These are phyloP conservation scores for Apiospora phragmitis DNA, from an alignment of 2,329 filamentous ascomycete genomes.

Conservation along the genomic window DNA sequence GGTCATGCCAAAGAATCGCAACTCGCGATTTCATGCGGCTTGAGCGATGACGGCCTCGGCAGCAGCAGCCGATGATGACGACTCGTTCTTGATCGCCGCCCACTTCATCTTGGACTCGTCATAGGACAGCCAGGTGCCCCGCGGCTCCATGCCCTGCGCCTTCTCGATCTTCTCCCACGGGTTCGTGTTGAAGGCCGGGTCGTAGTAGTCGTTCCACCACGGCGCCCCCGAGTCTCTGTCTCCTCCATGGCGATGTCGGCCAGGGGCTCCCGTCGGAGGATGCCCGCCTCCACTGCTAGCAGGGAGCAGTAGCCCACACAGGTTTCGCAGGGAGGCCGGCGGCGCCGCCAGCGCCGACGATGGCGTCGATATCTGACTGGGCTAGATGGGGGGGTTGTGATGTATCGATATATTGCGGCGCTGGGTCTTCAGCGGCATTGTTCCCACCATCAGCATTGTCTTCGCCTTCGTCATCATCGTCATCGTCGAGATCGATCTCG, in stretches of 20 bases:
- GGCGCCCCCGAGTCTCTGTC: slow-evolving; percentile 39
- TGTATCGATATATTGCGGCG: slow-evolving; percentile 33
- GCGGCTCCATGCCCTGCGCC: slow-evolving; percentile 41
- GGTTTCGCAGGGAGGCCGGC: slow-evolving; percentile 12
- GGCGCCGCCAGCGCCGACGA: slow-evolving; percentile 16
- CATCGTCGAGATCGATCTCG: slow-evolving; percentile 46
- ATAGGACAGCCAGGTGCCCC: slow-evolving; percentile 47
- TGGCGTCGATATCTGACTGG: slow-evolving; percentile 29
- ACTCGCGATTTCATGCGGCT: not conserved
- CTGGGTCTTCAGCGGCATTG: slow-evolving; percentile 16
- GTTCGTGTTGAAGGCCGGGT: slow-evolving; percentile 68
- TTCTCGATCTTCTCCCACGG: slow-evolving; percentile 66
- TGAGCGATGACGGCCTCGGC: not conserved
- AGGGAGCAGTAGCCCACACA: slow-evolving; percentile 3
- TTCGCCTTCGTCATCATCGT: slow-evolving; percentile 33
- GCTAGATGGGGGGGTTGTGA: slow-evolving; percentile 31
- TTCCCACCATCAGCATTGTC: slow-evolving; percentile 29
- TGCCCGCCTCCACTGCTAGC: slow-evolving; percentile 7
- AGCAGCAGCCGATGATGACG: not conserved
- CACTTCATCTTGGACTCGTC: slow-evolving; percentile 26
- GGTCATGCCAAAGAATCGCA: not conserved
- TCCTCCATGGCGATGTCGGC: slow-evolving; percentile 19
- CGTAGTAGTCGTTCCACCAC: slow-evolving; percentile 70
- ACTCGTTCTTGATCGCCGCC: not conserved
- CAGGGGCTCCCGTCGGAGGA: slow-evolving; percentile 14